Evolutionary conservation across 2,329 filamentous ascomycete species (phyloP).

Genomic region (Claviceps purpurea): DNA sequence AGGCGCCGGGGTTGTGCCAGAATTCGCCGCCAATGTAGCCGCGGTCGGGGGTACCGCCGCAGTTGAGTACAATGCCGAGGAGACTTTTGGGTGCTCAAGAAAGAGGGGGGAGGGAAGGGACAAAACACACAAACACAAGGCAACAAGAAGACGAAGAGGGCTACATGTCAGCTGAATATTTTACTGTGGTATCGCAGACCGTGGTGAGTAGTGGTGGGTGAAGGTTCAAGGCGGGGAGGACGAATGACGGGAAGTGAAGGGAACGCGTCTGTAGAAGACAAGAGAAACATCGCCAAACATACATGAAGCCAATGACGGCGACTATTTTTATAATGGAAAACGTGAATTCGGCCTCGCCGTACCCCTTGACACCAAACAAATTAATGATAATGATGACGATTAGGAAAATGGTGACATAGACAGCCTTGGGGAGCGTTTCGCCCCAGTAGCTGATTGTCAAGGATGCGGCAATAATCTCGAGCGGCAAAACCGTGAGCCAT

Average conservation of each 20-base stretch:
- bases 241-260: no score
- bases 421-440: slow-evolving; percentile 46
- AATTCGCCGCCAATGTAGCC: slow-evolving; percentile 70
- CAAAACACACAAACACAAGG: no score
- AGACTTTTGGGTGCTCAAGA: slow-evolving; percentile 36
- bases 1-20: slow-evolving; percentile 72
- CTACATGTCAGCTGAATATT: no score
- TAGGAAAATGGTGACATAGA: slow-evolving; percentile 76
- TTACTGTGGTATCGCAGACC: no score
- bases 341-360: slow-evolving; percentile 80
- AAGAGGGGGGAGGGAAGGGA: no score
- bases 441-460: slow-evolving; percentile 78
- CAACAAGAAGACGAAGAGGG: no score
- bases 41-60: slow-evolving; percentile 58
- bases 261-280: no score
- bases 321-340: slow-evolving; percentile 78
- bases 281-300: slow-evolving; percentile 19
- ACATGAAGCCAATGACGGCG: slow-evolving; percentile 82
- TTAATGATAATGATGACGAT: slow-evolving; percentile 67
- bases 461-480: slow-evolving; percentile 78
- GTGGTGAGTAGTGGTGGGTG: no score
- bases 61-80: slow-evolving; percentile 74
- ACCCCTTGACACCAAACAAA: slow-evolving; percentile 75
- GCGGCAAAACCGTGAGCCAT: slow-evolving; percentile 71
- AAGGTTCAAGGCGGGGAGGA: no score